Base-by-base conservation (phyloP, 768 basidiomycete genomes). In the Collybia sp. region DNA sequence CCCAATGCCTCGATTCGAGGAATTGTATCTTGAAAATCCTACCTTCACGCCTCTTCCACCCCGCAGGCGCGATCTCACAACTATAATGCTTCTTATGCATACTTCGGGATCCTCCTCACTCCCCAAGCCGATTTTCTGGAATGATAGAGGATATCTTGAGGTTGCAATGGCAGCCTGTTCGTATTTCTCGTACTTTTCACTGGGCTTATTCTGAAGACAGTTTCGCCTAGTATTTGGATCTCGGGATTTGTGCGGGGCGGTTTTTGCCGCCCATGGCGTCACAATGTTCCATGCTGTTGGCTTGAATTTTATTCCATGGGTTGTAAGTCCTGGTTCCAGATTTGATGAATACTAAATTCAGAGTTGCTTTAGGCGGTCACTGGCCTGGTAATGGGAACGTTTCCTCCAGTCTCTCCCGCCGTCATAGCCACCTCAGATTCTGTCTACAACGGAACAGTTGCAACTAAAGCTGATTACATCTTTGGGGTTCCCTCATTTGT, bases 241-340 rank as follows among this genome's bases (percentile, higher is more conserved):
- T 6, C 48, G 52, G 1, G 57, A 64, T 43, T 42, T 64, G 16
- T 56, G 58, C 2, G 49, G 58, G 19, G 39, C 46, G 40, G 32
- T 48, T 16, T 17, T 66, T 36, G 55, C 58, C 1, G 48, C 56
- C 30, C 62, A 64, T 38, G 53, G 53, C 25, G 54, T 65, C 49
- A 65, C 63, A 2, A 55, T 64, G 45, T 68, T 61, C 43, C 63
- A 65, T 38, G 61, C 57, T 17, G 54, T 63, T 58, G 65, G 65
- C 3, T 18, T 64, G 9, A 34, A 59, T 16, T 54, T 62, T 32
- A 52, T 63, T 30, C 35, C 41, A 31, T 42, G 55, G 30, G 40
- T 43, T 20, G 50, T 52, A 33, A 11, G 44, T 46, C 6, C 20
- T 30, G 16, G 6, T 44, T n/a, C 12, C 34, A 16, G 1, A 16